These are phyloP conservation scores for Solanum lignicaule DNA, from an alignment of 257 asterid genomes.

Conservation along the genomic window DNA sequence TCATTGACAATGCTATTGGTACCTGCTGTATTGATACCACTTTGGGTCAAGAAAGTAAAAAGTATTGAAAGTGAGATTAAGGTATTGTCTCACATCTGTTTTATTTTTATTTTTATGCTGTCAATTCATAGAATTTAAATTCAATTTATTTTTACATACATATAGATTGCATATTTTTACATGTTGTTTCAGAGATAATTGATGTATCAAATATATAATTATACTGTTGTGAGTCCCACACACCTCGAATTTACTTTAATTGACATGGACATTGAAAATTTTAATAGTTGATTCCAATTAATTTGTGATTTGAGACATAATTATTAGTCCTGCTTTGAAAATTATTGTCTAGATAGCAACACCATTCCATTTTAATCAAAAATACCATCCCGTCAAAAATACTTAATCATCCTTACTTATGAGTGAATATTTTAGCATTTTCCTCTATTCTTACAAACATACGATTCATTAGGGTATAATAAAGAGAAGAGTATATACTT, in stretches of 20 bases:
- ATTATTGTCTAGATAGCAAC: no score
- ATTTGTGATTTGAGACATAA: background rate
- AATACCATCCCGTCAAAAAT: no score
- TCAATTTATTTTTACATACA: background rate
- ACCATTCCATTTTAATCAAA: no score
- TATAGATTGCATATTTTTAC: background rate
- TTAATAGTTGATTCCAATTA: background rate
- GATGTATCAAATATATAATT: background rate
- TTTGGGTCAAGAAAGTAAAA: constrained; percentile 30
- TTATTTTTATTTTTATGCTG: background rate
- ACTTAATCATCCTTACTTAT: no score
- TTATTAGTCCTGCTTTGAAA: background rate
- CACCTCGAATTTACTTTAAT: background rate
- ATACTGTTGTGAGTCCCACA: background rate
- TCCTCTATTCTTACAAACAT: no score
- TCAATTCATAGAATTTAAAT: background rate
- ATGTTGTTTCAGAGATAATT: background rate
- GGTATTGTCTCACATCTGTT: background rate
- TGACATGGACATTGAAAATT: background rate
- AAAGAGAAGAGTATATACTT: no score
- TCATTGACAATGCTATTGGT: constrained; percentile 23
- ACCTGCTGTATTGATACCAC: constrained; percentile 24
- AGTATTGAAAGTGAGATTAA: constrained; percentile 21
- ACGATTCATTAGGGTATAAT: no score
- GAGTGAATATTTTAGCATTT: no score